Conservation (phyloP, 2,329 filamentous ascomycete species). For the Trichoderma breve region DNA sequence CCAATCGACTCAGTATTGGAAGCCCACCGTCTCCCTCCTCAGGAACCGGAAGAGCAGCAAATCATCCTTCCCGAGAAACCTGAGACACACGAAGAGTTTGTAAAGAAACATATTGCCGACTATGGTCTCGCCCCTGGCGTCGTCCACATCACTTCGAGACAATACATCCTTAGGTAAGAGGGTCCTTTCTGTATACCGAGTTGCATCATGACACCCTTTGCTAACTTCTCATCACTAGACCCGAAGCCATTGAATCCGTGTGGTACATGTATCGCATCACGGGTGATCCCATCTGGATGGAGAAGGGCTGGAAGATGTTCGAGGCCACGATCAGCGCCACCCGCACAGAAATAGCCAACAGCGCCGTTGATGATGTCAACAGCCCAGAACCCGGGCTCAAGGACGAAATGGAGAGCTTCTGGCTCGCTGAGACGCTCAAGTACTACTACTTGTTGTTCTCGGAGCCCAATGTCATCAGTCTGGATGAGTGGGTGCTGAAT, state of each 20-base stretch:
- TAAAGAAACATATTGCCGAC: slow-evolving; percentile 44
- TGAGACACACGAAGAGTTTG: slow-evolving; percentile 53
- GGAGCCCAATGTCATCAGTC: slow-evolving; percentile 60
- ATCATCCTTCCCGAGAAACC: slow-evolving; percentile 34
- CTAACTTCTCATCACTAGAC: slow-evolving; percentile 45
- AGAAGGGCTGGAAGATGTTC: slow-evolving; percentile 87
- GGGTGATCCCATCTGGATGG: slow-evolving; percentile 70
- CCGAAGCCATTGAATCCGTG: slow-evolving; percentile 83
- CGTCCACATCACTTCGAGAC: slow-evolving; percentile 41
- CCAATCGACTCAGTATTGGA: slow-evolving; percentile 18
- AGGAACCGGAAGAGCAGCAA: not conserved
- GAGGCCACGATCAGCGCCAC: slow-evolving; percentile 66
- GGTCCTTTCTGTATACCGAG: slow-evolving; percentile 24
- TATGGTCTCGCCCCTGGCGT: slow-evolving; percentile 53
- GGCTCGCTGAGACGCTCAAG: slow-evolving; percentile 87
- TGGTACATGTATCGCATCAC: slow-evolving; percentile 92
- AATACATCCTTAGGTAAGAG: slow-evolving; percentile 63
- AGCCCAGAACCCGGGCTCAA: slow-evolving; percentile 39
- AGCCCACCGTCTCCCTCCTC: slow-evolving; percentile 17
- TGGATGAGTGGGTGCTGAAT: slow-evolving; percentile 68
- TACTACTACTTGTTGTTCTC: slow-evolving; percentile 86
- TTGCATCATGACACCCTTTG: not conserved
- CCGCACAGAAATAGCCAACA: slow-evolving; percentile 64
- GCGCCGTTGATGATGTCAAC: slow-evolving; percentile 66
- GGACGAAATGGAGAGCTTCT: slow-evolving; percentile 84